phyloP scores from a whole-genome alignment of 2,329 filamentous ascomycete species.

The Fusarium newnesense region DNA sequence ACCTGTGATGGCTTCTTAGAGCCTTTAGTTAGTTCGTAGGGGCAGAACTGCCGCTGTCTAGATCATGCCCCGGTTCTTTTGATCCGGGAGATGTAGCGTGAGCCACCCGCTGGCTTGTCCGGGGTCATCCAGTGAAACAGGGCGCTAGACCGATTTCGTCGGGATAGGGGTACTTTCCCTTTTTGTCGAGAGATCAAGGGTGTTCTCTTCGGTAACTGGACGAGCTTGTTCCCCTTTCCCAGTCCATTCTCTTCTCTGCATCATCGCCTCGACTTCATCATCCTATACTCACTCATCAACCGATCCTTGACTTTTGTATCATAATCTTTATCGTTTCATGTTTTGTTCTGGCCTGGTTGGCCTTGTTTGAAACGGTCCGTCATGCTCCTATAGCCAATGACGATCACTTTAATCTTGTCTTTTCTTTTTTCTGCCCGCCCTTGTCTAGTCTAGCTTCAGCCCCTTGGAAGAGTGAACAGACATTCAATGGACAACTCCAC shows the following conservation, averaged over 20 bases:
- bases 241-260: neutral
- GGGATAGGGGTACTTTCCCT: constrained; percentile 1
- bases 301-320: neutral
- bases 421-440: neutral
- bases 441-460: constrained; percentile 2
- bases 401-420: constrained; percentile 10
- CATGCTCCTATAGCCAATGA: constrained; percentile 34
- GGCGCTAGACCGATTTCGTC: constrained; percentile 29
- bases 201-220: constrained; percentile 3
- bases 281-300: neutral
- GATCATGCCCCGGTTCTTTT: neutral
- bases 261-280: neutral
- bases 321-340: constrained; percentile 13
- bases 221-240: constrained; percentile 13
- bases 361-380: constrained; percentile 34
- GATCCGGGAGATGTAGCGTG: constrained; percentile 7
- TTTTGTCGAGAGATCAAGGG: constrained; percentile 5
- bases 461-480: constrained; percentile 13
- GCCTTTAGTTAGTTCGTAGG: neutral
- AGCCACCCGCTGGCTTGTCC: constrained; percentile 32
- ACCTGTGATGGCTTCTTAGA: constrained; percentile 4
- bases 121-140: constrained; percentile 37
- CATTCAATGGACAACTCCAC: constrained; percentile 33
- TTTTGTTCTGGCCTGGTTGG: constrained; percentile 7
- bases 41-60: constrained; percentile 7